Percentiles rank a stretch among this genome's conserved stretches.
Evolutionary conservation across 805 yeast species (phyloP).

Genomic region (Metschnikowia bowlesiae): DNA sequence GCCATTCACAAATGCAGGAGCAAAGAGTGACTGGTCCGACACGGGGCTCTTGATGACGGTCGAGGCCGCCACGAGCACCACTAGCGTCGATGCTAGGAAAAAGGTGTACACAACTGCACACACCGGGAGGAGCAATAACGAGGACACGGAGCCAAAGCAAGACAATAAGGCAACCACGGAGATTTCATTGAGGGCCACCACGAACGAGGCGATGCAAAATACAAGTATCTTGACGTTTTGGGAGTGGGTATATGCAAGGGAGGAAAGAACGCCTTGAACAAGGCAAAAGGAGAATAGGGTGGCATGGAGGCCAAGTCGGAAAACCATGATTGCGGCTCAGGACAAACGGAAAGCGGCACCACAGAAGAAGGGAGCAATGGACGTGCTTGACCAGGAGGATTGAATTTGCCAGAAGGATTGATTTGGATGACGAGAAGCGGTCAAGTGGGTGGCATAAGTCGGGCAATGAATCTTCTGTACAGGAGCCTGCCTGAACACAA

Average conservation of each 20-base stretch:
- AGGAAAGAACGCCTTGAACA: conserved; percentile 11
- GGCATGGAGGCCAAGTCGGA: conserved; percentile 4
- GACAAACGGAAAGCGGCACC: too few relatives aligned
- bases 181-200: not conserved
- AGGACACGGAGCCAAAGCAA: not conserved
- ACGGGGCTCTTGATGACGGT: not conserved
- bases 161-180: not conserved
- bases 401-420: not conserved
- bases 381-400: not conserved
- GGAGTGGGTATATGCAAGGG: conserved; percentile 5
- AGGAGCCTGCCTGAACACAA: not conserved
- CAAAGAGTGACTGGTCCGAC: not conserved
- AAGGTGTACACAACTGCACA: not conserved
- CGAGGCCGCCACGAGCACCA: not conserved
- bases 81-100: not conserved
- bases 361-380: too few relatives aligned
- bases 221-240: not conserved
- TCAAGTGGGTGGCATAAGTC: not conserved
- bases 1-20: not conserved
- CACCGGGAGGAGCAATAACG: not conserved
- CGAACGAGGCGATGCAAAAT: not conserved
- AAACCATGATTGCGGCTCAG: not conserved
- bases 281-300: conserved; percentile 9
- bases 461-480: not conserved
- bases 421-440: not conserved